These are phyloP conservation scores for Geranium incanum DNA, from an alignment of 441 rosid genomes.

Conservation along the genomic window DNA sequence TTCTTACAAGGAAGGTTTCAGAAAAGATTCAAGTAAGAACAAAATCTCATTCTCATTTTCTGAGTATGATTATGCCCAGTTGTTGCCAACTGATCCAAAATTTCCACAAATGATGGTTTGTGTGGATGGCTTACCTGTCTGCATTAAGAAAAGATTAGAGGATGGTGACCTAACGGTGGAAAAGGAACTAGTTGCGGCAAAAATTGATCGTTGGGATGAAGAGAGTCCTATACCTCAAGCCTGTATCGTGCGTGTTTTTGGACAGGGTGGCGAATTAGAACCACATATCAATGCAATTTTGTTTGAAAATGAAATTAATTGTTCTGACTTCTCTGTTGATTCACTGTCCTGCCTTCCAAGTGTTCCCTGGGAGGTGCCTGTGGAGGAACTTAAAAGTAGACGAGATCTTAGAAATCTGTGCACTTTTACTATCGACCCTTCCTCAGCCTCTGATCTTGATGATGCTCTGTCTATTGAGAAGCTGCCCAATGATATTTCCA, in stretches of 20 bases:
- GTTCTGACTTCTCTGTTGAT: constrained; percentile 55
- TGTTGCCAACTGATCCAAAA: constrained; percentile 61
- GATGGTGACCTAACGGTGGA: constrained; percentile 52
- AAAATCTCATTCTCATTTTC: constrained; percentile 29
- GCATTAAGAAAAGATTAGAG: constrained; percentile 59
- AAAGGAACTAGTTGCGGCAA: constrained; percentile 72
- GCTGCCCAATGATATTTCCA: constrained; percentile 43
- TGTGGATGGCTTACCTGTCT: constrained; percentile 44
- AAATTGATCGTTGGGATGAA: constrained; percentile 57
- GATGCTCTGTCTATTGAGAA: constrained; percentile 84
- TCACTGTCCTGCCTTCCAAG: constrained; percentile 59
- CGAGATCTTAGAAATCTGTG: constrained; percentile 68
- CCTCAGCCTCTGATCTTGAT: constrained; percentile 74
- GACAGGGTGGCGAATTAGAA: constrained; percentile 63
- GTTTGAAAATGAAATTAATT: constrained; percentile 52
- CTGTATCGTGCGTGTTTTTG: constrained; percentile 47
- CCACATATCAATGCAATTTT: constrained; percentile 63
- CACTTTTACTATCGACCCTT: constrained; percentile 70
- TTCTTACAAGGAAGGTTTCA: constrained; percentile 31
- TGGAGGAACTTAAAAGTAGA: constrained; percentile 48
- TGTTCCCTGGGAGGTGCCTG: constrained; percentile 69
- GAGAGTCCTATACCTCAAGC: constrained; percentile 59
- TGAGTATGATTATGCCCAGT: constrained; percentile 41
- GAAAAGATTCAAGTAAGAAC: constrained; percentile 36
- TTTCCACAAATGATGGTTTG: constrained; percentile 62